Base-by-base conservation (phyloP, 106 monocot genomes). In the Phalaenopsis equestris region DNA sequence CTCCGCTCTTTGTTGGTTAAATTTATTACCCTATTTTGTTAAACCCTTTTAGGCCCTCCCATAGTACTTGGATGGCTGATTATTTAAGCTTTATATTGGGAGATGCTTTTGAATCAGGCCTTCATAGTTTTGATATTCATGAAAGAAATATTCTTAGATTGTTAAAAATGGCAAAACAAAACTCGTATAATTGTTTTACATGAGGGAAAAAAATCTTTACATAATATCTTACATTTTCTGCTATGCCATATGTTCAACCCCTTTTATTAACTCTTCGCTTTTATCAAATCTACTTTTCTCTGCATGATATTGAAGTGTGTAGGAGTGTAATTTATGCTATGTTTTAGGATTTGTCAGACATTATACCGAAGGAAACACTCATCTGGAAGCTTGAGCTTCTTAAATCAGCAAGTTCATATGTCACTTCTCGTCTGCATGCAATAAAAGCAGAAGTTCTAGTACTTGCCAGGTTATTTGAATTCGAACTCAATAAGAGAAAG, bases 391-490 rank as follows among this genome's bases (percentile, higher is more conserved):
- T 98, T 52, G 89, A 91, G 70, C 86, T 98, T 75, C 43, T 45
- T 45, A 45, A 45, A 0, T 45, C 89, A 19, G 94, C 84, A 67
- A 84, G 89, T 24, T 82, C 90, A 83, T 94, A 91, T 82, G 76
- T 88, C 23, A 98, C 94, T 79, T 94, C 97, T 78, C 90, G 97
- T n/a, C 84, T 98, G 43, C 92, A 94, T 92, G 90, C 94, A 52
- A 84, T 98, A 67, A 80, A 86, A 73, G 94, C 97, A 81, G 87
- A 92, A 79, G 97, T 98, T 81, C 75, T 94, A 83, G 37, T 98
- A 8, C 90, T 98, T 77, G 84, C 82, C 79, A 98, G 97, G 97
- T 14, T 38, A 38, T 74, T 6, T 45, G 17, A 19, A 45, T n/a
- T 74, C 5, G 41, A 74, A 74, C 18, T 42, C 8, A 19, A 19